Conservation (phyloP, 768 basidiomycete species). For the Lentinus tigrinus region DNA sequence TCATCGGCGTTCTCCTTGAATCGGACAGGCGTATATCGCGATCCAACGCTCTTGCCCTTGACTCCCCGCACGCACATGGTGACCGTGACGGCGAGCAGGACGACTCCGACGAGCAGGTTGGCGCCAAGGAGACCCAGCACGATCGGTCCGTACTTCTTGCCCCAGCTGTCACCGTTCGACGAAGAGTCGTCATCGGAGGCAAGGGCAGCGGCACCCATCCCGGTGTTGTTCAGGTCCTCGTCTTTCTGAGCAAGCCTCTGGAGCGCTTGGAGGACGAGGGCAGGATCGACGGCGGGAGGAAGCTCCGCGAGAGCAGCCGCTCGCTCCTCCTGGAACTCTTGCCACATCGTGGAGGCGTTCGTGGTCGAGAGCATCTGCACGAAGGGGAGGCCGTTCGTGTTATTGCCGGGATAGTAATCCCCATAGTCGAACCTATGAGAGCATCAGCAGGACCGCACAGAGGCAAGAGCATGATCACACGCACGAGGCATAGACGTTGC, state of each 20-base stretch:
- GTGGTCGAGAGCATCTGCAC: conserved; percentile 32
- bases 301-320: background rate
- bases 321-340: conserved; percentile 28
- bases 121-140: background rate
- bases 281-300: background rate
- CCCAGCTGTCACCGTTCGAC: background rate
- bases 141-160: conserved; percentile 1
- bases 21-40: conserved; percentile 4
- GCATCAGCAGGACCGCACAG: background rate
- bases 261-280: background rate
- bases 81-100: background rate
- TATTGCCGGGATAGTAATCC: conserved; percentile 9
- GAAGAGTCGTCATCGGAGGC: background rate
- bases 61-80: conserved; percentile 3
- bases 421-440: conserved; percentile 25
- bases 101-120: conserved; percentile 1
- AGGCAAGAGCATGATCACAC: background rate
- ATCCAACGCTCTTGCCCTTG: background rate
- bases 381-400: conserved; percentile 28
- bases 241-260: background rate
- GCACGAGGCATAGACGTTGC: conserved; percentile 34
- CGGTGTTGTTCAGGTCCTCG: background rate
- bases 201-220: background rate
- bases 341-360: conserved; percentile 18
- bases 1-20: background rate